A percentile compares a stretch with the other conserved stretches of the same genome.
Evolutionary conservation across 768 basidiomycete genomes (phyloP).

Genomic region (Exidia glandulosa): DNA sequence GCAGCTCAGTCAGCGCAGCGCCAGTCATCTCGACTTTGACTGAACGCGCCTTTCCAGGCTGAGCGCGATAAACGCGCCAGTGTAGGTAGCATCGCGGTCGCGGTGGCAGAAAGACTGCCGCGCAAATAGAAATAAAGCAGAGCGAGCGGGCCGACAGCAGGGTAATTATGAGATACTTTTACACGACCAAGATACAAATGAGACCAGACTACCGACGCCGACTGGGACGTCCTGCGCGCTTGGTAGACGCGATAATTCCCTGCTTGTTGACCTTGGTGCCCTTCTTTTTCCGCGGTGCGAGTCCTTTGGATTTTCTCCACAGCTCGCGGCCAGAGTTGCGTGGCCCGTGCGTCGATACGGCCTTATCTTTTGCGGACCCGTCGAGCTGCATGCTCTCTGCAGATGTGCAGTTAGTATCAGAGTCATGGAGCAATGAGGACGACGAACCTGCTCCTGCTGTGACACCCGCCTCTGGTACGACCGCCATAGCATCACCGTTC

Average conservation of each 20-base stretch:
- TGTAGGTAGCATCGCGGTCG: neutral
- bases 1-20: neutral
- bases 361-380: slow-evolving; percentile 19
- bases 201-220: slow-evolving; percentile 38
- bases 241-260: slow-evolving; percentile 44
- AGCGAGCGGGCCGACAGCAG: neutral
- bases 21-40: neutral
- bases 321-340: slow-evolving; percentile 66
- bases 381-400: slow-evolving; percentile 50
- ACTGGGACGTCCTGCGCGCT: slow-evolving; percentile 60
- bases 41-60: slow-evolving; percentile 30
- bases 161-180: neutral
- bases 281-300: slow-evolving; percentile 38
- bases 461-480: neutral
- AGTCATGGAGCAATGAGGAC: neutral
- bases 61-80: slow-evolving; percentile 14
- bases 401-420: neutral
- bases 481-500: neutral
- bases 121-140: neutral
- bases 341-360: slow-evolving; percentile 74
- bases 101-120: neutral
- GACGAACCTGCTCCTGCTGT: neutral
- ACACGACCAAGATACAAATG: neutral
- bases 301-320: slow-evolving; percentile 75
- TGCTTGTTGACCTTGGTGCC: slow-evolving; percentile 50